These are phyloP conservation scores for Schizosaccharomyces lindneri DNA, from an alignment of 805 yeast genomes.

Conservation along the genomic window DNA sequence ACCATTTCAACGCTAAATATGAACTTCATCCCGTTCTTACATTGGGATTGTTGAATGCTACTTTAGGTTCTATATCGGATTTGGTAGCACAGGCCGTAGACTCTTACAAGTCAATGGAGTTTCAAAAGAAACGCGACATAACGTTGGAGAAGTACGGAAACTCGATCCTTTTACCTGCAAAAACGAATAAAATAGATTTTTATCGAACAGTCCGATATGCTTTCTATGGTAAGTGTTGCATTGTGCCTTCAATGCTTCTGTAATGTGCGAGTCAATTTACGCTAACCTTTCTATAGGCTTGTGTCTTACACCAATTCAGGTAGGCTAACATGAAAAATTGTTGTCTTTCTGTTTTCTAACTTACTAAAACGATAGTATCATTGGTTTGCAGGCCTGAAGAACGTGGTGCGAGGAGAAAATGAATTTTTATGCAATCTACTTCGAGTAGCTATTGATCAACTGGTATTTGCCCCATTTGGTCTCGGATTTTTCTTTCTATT, in stretches of 20 bases:
- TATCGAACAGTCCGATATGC: neutral
- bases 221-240: neutral
- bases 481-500: neutral
- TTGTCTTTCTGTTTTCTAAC: too few species aligned
- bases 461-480: neutral
- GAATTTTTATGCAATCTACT: neutral
- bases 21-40: neutral
- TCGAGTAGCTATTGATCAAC: neutral
- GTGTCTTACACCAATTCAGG: neutral
- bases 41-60: neutral
- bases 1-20: neutral
- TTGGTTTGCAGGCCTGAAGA: neutral
- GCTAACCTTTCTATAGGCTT: neutral
- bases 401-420: neutral
- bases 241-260: neutral
- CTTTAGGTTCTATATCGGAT: neutral
- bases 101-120: neutral
- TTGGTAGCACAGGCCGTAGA: neutral
- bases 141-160: neutral
- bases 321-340: neutral
- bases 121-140: neutral
- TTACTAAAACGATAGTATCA: neutral
- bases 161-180: neutral
- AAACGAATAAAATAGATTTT: neutral
- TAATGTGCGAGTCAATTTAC: neutral